Evolutionary conservation across 2,329 filamentous ascomycete species (phyloP).

Genomic region (Gnomoniopsis smithogilvyi): DNA sequence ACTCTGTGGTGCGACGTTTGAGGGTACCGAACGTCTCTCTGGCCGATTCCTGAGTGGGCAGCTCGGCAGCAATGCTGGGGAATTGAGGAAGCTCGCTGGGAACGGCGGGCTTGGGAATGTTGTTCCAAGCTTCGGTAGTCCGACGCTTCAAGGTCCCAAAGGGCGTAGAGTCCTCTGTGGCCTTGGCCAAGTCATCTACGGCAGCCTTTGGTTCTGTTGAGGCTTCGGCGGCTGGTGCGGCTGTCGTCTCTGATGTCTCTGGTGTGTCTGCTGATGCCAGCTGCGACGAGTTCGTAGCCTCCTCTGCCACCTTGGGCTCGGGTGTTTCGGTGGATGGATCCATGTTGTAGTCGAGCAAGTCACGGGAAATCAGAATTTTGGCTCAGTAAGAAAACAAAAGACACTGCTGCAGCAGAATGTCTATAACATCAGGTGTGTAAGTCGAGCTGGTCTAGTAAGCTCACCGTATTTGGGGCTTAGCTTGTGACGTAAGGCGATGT

Average conservation of each 20-base stretch:
- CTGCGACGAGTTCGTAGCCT: background rate
- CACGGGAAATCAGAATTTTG: background rate
- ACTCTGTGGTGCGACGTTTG: conserved; percentile 55
- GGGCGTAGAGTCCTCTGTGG: background rate
- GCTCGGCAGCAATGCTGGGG: background rate
- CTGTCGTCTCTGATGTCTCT: no score
- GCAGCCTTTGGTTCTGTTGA: background rate
- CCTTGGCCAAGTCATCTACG: background rate
- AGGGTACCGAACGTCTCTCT: conserved; percentile 54
- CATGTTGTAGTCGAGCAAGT: background rate
- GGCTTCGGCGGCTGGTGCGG: background rate
- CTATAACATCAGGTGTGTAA: no score
- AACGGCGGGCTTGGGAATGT: conserved; percentile 3
- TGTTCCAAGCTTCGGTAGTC: conserved; percentile 13
- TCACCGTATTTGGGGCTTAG: background rate
- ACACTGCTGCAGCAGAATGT: background rate
- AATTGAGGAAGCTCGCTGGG: background rate
- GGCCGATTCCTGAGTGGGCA: background rate
- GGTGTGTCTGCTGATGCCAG: background rate
- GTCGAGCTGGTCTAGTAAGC: background rate
- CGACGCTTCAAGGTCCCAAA: conserved; percentile 15
- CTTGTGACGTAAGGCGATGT: background rate
- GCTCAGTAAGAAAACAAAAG: background rate
- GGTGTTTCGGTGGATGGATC: background rate
- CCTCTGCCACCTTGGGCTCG: background rate